These are phyloP conservation scores for Orobanche coerulescens DNA, from an alignment of 257 asterid genomes.

Conservation along the genomic window DNA sequence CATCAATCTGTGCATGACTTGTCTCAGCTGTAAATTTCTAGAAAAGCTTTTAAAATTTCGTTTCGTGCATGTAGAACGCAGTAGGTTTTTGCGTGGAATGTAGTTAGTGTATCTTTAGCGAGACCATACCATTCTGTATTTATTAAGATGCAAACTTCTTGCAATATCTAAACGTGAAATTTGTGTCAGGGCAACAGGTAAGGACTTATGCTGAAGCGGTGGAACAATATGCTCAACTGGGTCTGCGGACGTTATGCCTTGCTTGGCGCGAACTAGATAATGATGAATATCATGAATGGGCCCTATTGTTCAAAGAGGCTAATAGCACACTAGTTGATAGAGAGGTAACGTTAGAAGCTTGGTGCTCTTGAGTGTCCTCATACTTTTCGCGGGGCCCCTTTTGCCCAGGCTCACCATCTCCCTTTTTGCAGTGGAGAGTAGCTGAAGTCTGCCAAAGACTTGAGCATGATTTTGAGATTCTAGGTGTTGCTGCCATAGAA, in stretches of 20 bases:
- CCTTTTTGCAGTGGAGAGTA: conserved; percentile 72
- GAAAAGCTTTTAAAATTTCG: neutral
- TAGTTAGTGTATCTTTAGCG: neutral
- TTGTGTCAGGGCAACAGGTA: conserved; percentile 73
- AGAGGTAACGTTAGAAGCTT: conserved; percentile 49
- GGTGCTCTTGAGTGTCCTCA: conserved; percentile 6
- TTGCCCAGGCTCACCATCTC: conserved; percentile 15
- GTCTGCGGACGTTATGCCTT: conserved; percentile 89
- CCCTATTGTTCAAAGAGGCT: conserved; percentile 86
- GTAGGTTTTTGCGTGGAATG: neutral
- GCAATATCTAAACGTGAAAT: conserved; percentile 26
- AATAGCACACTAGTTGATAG: conserved; percentile 87
- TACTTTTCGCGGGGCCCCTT: conserved; percentile 9
- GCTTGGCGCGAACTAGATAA: conserved; percentile 89
- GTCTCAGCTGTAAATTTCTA: neutral
- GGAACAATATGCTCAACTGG: conserved; percentile 90
- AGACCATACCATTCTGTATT: conserved; percentile 1
- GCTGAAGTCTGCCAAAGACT: conserved; percentile 95
- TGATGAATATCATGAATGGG: conserved; percentile 87
- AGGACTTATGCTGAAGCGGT: conserved; percentile 78
- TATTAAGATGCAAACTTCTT: conserved; percentile 13
- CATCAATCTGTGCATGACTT: conserved; percentile 1
- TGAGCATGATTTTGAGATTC: conserved; percentile 79
- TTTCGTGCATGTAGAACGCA: neutral
- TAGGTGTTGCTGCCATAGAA: conserved; percentile 98